Percentiles rank a stretch among this genome's conserved stretches.
phyloP scores from a whole-genome alignment of 1,284 basidiomycete species.

The Apiotrichum laibachii region DNA sequence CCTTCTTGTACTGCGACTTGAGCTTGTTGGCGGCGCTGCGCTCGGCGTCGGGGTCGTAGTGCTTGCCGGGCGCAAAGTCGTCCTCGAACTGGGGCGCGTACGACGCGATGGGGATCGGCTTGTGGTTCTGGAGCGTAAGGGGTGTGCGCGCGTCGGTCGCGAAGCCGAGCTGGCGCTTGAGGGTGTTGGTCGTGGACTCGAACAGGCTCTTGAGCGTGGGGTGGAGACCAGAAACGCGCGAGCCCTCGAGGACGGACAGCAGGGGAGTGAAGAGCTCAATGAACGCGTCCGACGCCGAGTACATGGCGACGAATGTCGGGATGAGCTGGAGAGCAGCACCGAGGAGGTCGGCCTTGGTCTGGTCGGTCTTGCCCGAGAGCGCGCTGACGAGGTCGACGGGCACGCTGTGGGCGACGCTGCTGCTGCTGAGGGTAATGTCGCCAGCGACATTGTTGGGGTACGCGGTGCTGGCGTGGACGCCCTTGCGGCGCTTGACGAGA shows the following conservation, averaged over 20 bases:
- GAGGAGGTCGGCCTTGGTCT: slow-evolving; percentile 54
- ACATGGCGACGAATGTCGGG: slow-evolving; percentile 66
- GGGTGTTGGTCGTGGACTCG: slow-evolving; percentile 51
- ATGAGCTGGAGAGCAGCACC: slow-evolving; percentile 64
- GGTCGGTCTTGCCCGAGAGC: slow-evolving; percentile 54
- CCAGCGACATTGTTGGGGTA: slow-evolving; percentile 33
- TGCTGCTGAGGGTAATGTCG: slow-evolving; percentile 11
- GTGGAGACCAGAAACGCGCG: slow-evolving; percentile 58
- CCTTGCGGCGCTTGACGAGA: slow-evolving; percentile 61
- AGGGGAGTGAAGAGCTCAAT: slow-evolving; percentile 77
- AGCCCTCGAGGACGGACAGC: slow-evolving; percentile 58
- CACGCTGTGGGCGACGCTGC: slow-evolving; percentile 26
- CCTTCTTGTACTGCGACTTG: slow-evolving; percentile 87
- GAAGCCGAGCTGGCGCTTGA: slow-evolving; percentile 69
- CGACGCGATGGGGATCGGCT: slow-evolving; percentile 90
- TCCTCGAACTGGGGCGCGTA: slow-evolving; percentile 93
- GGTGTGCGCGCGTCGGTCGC: slow-evolving; percentile 70
- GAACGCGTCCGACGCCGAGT: slow-evolving; percentile 74
- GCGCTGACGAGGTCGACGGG: slow-evolving; percentile 29
- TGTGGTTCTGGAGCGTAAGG: slow-evolving; percentile 86
- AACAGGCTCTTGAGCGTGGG: slow-evolving; percentile 59
- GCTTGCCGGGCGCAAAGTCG: slow-evolving; percentile 64
- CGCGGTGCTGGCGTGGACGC: slow-evolving; percentile 53
- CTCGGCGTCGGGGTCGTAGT: slow-evolving; percentile 90
- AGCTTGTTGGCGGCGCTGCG: slow-evolving; percentile 84